A percentile compares a stretch with the other conserved stretches of the same genome.
phyloP scores from a whole-genome alignment of 495 filamentous ascomycete species.

The Apiosordaria backusii region DNA sequence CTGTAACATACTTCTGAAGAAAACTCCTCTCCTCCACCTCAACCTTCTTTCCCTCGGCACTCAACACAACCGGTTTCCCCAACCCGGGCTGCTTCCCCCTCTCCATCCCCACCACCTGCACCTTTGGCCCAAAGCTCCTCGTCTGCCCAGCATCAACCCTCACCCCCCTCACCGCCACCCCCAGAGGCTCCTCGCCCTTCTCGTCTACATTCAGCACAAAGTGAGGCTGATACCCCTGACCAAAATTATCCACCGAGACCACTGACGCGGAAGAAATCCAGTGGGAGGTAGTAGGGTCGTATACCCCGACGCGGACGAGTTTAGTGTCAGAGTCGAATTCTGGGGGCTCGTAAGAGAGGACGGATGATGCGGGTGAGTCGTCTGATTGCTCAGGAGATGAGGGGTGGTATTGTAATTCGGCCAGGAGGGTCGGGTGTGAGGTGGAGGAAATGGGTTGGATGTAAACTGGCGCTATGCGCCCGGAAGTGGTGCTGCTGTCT shows the following conservation, averaged over 20 bases:
- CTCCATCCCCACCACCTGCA: conserved; percentile 44
- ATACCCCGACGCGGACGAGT: conserved; percentile 50
- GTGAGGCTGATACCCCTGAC: conserved; percentile 51
- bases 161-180: conserved; percentile 41
- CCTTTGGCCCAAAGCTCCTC: conserved; percentile 55
- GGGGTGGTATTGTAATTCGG: conserved; percentile 43
- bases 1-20: conserved; percentile 61
- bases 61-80: conserved; percentile 64
- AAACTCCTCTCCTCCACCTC: conserved; percentile 62
- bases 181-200: conserved; percentile 38
- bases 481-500: neutral
- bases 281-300: too few relatives aligned
- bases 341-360: conserved; percentile 47
- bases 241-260: conserved; percentile 47
- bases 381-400: conserved; percentile 1
- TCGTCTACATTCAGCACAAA: conserved; percentile 44
- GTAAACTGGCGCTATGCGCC: conserved; percentile 39
- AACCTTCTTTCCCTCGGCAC: conserved; percentile 55
- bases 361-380: conserved; percentile 25
- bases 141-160: conserved; percentile 53
- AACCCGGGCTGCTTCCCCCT: conserved; percentile 53
- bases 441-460: conserved; percentile 42
- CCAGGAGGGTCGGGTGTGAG: conserved; percentile 39
- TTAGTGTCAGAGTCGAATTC: conserved; percentile 33
- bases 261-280: conserved; percentile 48